These are phyloP conservation scores for Penicillium bialowiezense DNA, from an alignment of 495 filamentous ascomycete species.

Conservation along the genomic window DNA sequence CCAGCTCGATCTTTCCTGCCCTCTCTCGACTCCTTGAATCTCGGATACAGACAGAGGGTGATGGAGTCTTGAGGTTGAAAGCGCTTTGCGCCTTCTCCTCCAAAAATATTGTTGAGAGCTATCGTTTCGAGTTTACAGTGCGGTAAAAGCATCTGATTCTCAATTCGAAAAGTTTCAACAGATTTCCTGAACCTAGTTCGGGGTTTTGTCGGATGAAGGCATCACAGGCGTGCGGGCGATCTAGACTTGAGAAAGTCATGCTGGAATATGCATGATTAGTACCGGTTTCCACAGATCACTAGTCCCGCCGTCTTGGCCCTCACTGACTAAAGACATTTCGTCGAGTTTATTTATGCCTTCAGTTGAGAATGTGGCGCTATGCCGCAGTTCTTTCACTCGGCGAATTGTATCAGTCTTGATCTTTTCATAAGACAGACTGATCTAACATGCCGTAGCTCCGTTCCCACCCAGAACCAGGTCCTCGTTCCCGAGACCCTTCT, in stretches of 20 bases:
- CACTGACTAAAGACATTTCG: slow-evolving; percentile 75
- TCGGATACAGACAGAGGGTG: slow-evolving; percentile 49
- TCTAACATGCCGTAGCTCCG: slow-evolving; percentile 69
- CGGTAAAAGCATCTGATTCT: slow-evolving; percentile 17
- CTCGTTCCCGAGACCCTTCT: slow-evolving; percentile 96
- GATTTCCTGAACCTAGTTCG: slow-evolving; percentile 61
- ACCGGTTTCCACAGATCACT: slow-evolving; percentile 5
- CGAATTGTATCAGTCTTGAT: slow-evolving; percentile 64
- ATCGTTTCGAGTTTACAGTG: slow-evolving; percentile 27
- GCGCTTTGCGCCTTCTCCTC: slow-evolving; percentile 63
- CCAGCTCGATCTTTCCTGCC: slow-evolving; percentile 80
- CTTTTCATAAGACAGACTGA: slow-evolving; percentile 64
- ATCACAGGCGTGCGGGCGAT: slow-evolving; percentile 16
- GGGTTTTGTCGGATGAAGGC: slow-evolving; percentile 80
- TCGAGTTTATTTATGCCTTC: slow-evolving; percentile 68
- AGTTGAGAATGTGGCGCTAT: slow-evolving; percentile 85
- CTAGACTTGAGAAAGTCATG: slow-evolving; percentile 19
- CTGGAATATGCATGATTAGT: slow-evolving; percentile 37
- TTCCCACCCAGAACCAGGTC: slow-evolving; percentile 87
- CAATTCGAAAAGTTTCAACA: slow-evolving; percentile 42
- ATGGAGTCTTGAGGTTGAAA: slow-evolving; percentile 81
- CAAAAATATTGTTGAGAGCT: slow-evolving; percentile 73
- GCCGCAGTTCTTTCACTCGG: slow-evolving; percentile 88
- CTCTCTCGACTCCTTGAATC: slow-evolving; percentile 41
- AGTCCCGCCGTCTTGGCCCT: slow-evolving; percentile 35